A percentile compares a stretch with the other conserved stretches of the same genome.
phyloP scores from a whole-genome alignment of 441 rosid species.

The Dalechampia spathulata region DNA sequence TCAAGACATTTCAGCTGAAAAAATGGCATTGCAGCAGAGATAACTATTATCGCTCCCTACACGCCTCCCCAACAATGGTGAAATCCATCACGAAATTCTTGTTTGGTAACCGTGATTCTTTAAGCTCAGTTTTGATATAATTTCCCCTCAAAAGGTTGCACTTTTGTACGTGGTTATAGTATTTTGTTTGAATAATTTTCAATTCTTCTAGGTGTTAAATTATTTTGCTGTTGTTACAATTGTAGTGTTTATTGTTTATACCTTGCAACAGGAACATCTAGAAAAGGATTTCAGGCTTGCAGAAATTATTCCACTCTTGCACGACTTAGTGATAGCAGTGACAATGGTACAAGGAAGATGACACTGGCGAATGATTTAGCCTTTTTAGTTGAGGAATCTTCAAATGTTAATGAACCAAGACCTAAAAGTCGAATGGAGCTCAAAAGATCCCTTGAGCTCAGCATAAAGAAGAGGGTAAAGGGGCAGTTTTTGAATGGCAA shows the following conservation, averaged over 20 bases:
- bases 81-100: not conserved
- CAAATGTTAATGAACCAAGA: constrained; percentile 29
- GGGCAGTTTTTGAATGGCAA: constrained; percentile 59
- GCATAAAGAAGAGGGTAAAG: constrained; percentile 75
- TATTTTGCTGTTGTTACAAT: not conserved
- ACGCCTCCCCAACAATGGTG: not conserved
- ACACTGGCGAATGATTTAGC: constrained; percentile 62
- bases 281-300: constrained; percentile 13
- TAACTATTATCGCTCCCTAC: not conserved
- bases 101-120: too few species aligned
- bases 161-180: not conserved
- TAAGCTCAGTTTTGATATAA: too few species aligned
- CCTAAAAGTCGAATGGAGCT: constrained; percentile 60
- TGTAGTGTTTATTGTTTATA: too few species aligned
- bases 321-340: constrained; percentile 17
- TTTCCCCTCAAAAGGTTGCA: too few species aligned
- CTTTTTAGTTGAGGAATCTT: constrained; percentile 51
- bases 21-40: not conserved
- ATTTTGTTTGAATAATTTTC: too few species aligned
- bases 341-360: constrained; percentile 21
- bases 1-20: not conserved
- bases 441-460: constrained; percentile 57
- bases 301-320: constrained; percentile 26
- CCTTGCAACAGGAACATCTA: constrained; percentile 16
- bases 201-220: too few species aligned